These are phyloP conservation scores for Crucihimalaya himalaica DNA, from an alignment of 345 rosid genomes.

Conservation along the genomic window DNA sequence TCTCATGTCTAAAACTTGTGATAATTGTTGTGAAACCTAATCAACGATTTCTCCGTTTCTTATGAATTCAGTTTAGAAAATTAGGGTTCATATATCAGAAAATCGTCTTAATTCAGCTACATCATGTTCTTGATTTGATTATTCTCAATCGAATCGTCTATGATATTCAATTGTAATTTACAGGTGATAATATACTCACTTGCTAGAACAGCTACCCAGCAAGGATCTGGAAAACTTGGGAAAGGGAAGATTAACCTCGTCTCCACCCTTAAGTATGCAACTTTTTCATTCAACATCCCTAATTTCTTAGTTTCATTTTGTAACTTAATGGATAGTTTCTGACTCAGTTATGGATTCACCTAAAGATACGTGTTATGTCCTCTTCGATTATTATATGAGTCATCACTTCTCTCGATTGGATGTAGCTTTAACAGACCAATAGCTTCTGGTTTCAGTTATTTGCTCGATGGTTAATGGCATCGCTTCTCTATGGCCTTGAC, in stretches of 20 bases:
- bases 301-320: not conserved
- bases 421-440: not conserved
- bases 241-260: slow-evolving; percentile 90
- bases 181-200: slow-evolving; percentile 94
- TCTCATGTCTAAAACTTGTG: too few species aligned
- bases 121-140: not conserved
- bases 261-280: slow-evolving; percentile 79
- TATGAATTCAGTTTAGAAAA: not conserved
- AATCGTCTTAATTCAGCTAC: slow-evolving; percentile 12
- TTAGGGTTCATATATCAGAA: slow-evolving; percentile 24
- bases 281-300: not conserved
- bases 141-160: not conserved
- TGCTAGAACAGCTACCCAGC: slow-evolving; percentile 91
- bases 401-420: not conserved
- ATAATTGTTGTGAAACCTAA: too few species aligned
- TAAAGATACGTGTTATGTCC: not conserved
- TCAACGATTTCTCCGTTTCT: not conserved
- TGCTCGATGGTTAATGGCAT: not conserved
- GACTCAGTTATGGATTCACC: not conserved
- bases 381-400: not conserved
- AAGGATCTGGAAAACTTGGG: slow-evolving; percentile 96
- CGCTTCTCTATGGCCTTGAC: not conserved
- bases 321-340: not conserved
- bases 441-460: not conserved
- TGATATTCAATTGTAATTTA: not conserved